Evolutionary conservation across 805 yeast species (phyloP).

Genomic region (Tetrapisispora taiwanensis): DNA sequence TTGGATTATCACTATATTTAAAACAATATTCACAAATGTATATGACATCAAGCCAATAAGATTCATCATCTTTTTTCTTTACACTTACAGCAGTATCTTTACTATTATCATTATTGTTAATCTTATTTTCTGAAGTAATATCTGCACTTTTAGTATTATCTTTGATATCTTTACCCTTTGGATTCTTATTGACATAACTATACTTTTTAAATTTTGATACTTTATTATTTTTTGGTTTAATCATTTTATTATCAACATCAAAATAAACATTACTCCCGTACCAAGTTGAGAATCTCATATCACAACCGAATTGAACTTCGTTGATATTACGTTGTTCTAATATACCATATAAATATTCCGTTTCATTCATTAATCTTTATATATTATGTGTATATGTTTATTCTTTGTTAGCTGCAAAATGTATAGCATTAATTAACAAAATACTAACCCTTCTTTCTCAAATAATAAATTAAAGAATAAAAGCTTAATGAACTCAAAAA

Average conservation of each 20-base stretch:
- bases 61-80: background rate
- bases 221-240: background rate
- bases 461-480: too few relatives aligned
- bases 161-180: background rate
- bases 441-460: too few relatives aligned
- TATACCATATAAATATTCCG: conserved; percentile 44
- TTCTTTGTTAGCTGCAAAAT: too few relatives aligned
- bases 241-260: conserved; percentile 13
- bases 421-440: too few relatives aligned
- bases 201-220: background rate
- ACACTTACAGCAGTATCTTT: background rate
- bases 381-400: too few relatives aligned
- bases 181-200: background rate
- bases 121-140: background rate
- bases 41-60: conserved; percentile 48
- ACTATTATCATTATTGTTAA: background rate
- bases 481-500: too few relatives aligned
- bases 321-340: conserved; percentile 52
- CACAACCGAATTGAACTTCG: conserved; percentile 53
- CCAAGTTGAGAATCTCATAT: conserved; percentile 68
- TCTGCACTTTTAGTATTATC: background rate
- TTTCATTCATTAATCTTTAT: conserved; percentile 14
- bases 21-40: conserved; percentile 77
- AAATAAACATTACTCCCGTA: conserved; percentile 80
- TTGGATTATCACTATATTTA: conserved; percentile 51